Percentiles rank a stretch among this genome's conserved stretches.
Evolutionary conservation across 2,329 filamentous ascomycete species (phyloP).

Genomic region (Metarhizium anisopliae): DNA sequence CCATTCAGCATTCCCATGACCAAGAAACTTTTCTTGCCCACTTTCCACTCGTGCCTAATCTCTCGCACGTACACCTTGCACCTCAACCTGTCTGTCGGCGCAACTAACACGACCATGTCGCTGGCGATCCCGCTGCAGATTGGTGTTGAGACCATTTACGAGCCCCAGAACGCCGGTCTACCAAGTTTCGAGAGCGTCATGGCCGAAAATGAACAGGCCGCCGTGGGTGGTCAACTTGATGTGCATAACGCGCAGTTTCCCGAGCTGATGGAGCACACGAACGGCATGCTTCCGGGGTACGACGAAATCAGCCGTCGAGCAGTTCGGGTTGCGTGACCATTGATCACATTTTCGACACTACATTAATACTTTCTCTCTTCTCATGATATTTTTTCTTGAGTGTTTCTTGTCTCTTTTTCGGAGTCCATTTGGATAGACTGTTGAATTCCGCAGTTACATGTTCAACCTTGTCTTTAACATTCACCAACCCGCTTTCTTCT

Average conservation of each 20-base stretch:
- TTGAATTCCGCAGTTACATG: background rate
- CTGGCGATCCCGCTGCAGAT: slow-evolving; percentile 43
- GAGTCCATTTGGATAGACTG: background rate
- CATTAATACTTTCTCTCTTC: background rate
- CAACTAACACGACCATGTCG: slow-evolving; percentile 32
- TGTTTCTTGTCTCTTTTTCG: background rate
- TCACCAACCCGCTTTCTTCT: background rate
- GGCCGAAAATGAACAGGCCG: slow-evolving; percentile 30
- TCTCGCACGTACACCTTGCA: slow-evolving; percentile 46
- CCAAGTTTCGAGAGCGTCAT: slow-evolving; percentile 43
- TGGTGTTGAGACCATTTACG: slow-evolving; percentile 30
- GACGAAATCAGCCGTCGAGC: slow-evolving; percentile 21
- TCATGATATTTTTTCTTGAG: background rate
- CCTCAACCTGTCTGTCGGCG: slow-evolving; percentile 33
- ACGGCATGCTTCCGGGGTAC: slow-evolving; percentile 30
- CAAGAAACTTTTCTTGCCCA: slow-evolving; percentile 44
- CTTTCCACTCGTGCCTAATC: slow-evolving; percentile 49
- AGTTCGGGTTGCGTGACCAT: slow-evolving; percentile 9
- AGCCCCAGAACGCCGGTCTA: slow-evolving; percentile 25
- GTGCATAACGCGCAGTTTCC: slow-evolving; percentile 30
- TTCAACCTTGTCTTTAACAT: background rate
- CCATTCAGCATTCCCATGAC: slow-evolving; percentile 38
- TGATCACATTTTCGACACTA: background rate
- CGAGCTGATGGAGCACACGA: slow-evolving; percentile 20
- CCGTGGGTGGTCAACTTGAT: slow-evolving; percentile 32